phyloP scores from a whole-genome alignment of 108 stramenopile species.

The Nitzschia palea region DNA sequence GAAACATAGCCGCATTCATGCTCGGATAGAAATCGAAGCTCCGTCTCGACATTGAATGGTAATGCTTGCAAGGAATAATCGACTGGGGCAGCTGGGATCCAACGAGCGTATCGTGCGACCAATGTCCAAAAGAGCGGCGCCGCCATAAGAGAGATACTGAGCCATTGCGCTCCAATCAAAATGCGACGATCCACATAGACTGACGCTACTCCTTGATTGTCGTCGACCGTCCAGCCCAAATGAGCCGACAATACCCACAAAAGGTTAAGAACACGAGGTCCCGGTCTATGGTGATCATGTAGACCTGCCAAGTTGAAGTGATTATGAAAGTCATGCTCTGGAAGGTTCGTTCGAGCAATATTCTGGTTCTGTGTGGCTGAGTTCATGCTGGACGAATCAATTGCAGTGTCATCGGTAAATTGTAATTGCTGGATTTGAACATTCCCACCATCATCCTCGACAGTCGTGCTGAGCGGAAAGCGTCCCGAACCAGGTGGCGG shows the following conservation, averaged over 20 bases:
- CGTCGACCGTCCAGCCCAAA: slow-evolving; percentile 60
- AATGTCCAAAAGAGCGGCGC: slow-evolving; percentile 53
- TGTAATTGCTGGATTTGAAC: not conserved
- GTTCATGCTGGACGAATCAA: not conserved
- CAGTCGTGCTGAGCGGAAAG: slow-evolving; percentile 29
- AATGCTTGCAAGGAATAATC: slow-evolving; percentile 43
- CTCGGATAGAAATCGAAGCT: slow-evolving; percentile 41
- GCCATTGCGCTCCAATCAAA: slow-evolving; percentile 65
- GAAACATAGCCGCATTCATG: slow-evolving; percentile 33
- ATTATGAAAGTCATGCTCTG: not conserved
- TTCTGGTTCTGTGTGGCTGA: not conserved
- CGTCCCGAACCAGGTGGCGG: slow-evolving; percentile 58
- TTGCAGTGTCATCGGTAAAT: not conserved
- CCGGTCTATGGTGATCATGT: slow-evolving; percentile 3
- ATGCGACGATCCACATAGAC: slow-evolving; percentile 60
- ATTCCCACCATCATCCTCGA: not conserved
- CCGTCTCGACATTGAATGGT: slow-evolving; percentile 33
- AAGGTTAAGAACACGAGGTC: slow-evolving; percentile 42
- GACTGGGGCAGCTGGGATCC: slow-evolving; percentile 46
- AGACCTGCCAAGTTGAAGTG: not conserved
- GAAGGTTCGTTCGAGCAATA: not conserved
- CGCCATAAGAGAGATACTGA: slow-evolving; percentile 54
- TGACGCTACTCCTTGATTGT: slow-evolving; percentile 33
- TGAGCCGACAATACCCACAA: slow-evolving; percentile 60
- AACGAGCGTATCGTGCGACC: slow-evolving; percentile 42